phyloP scores from a whole-genome alignment of 2,329 filamentous ascomycete species.

The Rachicladosporium sp. region DNA sequence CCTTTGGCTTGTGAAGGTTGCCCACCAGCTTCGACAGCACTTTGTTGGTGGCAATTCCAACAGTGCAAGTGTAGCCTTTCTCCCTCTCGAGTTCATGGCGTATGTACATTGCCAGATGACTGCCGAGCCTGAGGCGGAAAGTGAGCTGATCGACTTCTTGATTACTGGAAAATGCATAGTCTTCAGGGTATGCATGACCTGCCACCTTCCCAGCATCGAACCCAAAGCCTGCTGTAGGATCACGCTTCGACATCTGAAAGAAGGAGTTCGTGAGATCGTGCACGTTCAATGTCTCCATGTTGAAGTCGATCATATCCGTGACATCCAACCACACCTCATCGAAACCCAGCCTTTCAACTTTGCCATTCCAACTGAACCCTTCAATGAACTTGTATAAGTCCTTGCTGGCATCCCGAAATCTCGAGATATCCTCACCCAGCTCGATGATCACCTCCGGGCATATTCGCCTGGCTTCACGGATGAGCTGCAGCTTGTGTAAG shows the following conservation, averaged over 20 bases:
- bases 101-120: conserved; percentile 66
- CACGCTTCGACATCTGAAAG: conserved; percentile 58
- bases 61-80: conserved; percentile 76
- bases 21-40: conserved; percentile 75
- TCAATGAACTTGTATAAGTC: conserved; percentile 61
- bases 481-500: conserved; percentile 71
- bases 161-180: conserved; percentile 6
- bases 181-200: conserved; percentile 48
- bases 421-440: conserved; percentile 73
- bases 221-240: conserved; percentile 65
- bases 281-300: conserved; percentile 56
- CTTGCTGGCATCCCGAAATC: conserved; percentile 80
- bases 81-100: conserved; percentile 60
- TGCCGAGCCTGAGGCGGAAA: conserved; percentile 60
- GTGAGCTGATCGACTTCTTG: conserved; percentile 12
- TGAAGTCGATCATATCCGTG: conserved; percentile 77
- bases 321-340: conserved; percentile 84
- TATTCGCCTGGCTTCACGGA: conserved; percentile 64
- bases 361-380: conserved; percentile 62
- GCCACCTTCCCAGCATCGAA: conserved; percentile 61
- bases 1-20: conserved; percentile 71
- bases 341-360: conserved; percentile 72
- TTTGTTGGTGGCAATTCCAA: conserved; percentile 80
- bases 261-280: conserved; percentile 57
- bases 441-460: conserved; percentile 80